A percentile compares a stretch with the other conserved stretches of the same genome.
Conservation (phyloP, 2,329 filamentous ascomycete species). For the Cadophora sp. region DNA sequence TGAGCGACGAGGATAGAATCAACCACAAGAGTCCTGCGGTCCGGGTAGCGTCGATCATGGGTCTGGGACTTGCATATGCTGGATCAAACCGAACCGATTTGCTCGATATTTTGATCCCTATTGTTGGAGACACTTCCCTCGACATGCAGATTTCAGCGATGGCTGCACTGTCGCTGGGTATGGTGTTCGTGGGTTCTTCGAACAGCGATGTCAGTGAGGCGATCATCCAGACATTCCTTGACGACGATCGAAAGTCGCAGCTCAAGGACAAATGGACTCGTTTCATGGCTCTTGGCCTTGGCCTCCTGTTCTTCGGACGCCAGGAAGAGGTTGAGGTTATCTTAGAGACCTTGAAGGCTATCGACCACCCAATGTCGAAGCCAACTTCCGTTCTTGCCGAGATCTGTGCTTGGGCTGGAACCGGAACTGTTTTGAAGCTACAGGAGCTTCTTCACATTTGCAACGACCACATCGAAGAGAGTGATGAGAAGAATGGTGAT, state of each 20-base stretch:
- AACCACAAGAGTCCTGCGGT: conserved; percentile 79
- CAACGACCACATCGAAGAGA: conserved; percentile 95
- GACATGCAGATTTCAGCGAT: conserved; percentile 97
- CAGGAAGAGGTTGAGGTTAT: conserved; percentile 99
- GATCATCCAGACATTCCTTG: conserved; percentile 90
- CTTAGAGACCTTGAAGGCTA: conserved; percentile 93
- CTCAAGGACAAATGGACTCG: conserved; percentile 98
- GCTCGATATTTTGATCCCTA: conserved; percentile 83
- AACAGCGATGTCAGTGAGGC: conserved; percentile 91
- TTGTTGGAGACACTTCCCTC: conserved; percentile 81
- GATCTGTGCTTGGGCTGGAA: conserved; percentile 98
- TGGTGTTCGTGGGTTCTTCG: conserved; percentile 92
- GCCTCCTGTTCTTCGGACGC: conserved; percentile 91
- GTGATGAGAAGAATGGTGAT: conserved; percentile 93
- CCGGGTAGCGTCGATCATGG: conserved; percentile 90
- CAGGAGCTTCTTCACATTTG: conserved; percentile 98
- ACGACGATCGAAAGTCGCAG: conserved; percentile 89
- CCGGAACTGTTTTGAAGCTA: conserved; percentile 94
- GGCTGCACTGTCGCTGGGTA: conserved; percentile 87
- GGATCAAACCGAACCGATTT: conserved; percentile 92
- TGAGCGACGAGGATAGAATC: conserved; percentile 82
- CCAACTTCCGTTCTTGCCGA: conserved; percentile 94
- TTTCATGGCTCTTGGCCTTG: conserved; percentile 93
- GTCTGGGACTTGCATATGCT: conserved; percentile 91
- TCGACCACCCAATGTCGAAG: conserved; percentile 96